Evolutionary conservation across 1,284 basidiomycete genomes (phyloP).

Genomic region (Rhizoctonia solani): DNA sequence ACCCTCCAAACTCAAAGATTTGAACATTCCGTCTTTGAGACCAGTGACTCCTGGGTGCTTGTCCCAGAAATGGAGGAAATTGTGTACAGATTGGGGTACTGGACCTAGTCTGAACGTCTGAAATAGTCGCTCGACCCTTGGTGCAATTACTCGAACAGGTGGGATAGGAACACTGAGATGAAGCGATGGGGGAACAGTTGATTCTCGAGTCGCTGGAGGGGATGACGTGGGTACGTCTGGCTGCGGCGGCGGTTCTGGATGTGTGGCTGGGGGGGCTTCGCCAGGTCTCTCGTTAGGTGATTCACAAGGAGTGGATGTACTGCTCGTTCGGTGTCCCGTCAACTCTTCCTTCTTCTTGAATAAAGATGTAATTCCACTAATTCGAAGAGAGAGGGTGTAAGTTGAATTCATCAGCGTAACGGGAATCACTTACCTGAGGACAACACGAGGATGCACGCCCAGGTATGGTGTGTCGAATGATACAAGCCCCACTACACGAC

Average conservation of each 20-base stretch:
- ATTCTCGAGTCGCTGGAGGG: neutral
- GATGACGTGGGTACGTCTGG: neutral
- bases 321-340: neutral
- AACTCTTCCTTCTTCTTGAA: conserved; percentile 46
- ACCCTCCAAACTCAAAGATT: conserved; percentile 58
- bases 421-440: conserved; percentile 43
- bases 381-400: neutral
- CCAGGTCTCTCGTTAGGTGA: no score
- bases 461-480: conserved; percentile 62
- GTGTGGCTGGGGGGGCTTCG: neutral
- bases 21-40: conserved; percentile 55
- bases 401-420: neutral
- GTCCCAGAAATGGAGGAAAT: conserved; percentile 45
- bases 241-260: neutral
- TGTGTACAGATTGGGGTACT: conserved; percentile 41
- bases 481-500: conserved; percentile 52
- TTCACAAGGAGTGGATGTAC: neutral
- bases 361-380: conserved; percentile 57
- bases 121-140: conserved; percentile 13
- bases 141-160: conserved; percentile 30
- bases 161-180: conserved; percentile 36
- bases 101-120: conserved; percentile 10
- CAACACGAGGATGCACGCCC: conserved; percentile 63
- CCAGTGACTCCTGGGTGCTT: conserved; percentile 57
- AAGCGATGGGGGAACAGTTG: conserved; percentile 8